Evolutionary conservation across 169 alveolate genomes (phyloP), one percentile per base, ranked within the genome.

Genomic region (Eimeria acervulina): DNA sequence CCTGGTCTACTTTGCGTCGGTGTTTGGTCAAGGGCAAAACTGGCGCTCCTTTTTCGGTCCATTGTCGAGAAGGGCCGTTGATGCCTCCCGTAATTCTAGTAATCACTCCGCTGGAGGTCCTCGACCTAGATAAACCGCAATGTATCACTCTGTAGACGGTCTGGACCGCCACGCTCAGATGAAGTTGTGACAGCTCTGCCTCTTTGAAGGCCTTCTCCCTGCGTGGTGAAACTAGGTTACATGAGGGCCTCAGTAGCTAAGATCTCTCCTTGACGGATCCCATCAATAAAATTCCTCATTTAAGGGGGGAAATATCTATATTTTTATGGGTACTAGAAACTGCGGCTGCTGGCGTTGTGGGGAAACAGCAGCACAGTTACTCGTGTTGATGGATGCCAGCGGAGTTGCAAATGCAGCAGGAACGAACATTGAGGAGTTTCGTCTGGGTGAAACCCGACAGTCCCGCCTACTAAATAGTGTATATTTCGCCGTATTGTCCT

Each of bases 281-380:
- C 38, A 42, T 40, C 87, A 40, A 40, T 42, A 4, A 7, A 21
- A 38, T 10, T 76, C 28, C 61, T 44, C 33, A 76, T 0, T 76
- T 10, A 42, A 8, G 52, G 3, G 40, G 28, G 38, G 26, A 7
- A 76, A 21, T 38, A n/a, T 31, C 6, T 33, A 33, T 33, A 31
- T 68, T 68, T 68, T 10, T 15, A 33, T 15, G 47, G 47, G 52
- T 42, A 19, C n/a, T 76, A 26, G 40, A 23, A 7, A 26, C 40
- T 76, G 87, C 36, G 36, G 87, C 87, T 40, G 52, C 31, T 72
- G 52, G 55, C 13, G 63, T 38, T 76, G 87, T 76, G 87, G 87
- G 87, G 87, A 72, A 63, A 76, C 87, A 21, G 40, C 40, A 42
- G 40, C 21, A 23, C 38, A 61, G 87, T 21, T 59, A 68, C 80